Evolutionary conservation across 2,329 filamentous ascomycete species (phyloP), one percentile per base, ranked within the genome.

Genomic region (Elsinoe australis): DNA sequence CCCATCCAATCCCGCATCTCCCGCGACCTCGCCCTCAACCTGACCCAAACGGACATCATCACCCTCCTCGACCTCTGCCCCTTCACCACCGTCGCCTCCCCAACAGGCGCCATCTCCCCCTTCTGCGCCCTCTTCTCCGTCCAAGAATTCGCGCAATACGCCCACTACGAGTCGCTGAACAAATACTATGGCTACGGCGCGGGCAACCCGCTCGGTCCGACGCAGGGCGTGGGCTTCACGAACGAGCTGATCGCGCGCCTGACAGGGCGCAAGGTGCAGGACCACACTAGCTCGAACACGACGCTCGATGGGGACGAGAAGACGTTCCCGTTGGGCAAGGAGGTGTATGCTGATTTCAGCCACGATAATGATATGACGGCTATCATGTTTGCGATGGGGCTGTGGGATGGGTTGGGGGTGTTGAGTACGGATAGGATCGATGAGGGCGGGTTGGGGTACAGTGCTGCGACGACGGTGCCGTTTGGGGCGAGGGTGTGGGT

Each of bases 61-160:
- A 76, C 75, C 50, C 62, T 95, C 26, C 95, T 95, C 87, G 87
- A 95, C 58, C 71, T 95, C 52, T 95, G 89, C 59, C 82, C 89
- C 0, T 95, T 87, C 67, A 76, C 83, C 56, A 90, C 86, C 0
- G 79, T 94, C n/a, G 79, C 82, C 6, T 71, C 77, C 4, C 66
- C 73, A 2, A 75, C 69, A 3, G 72, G 65, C 14, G 61, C 60
- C 3, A 62, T 83, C 7, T 87, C 87, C 0, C 68, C 71, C 0
- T 94, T 95, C 66, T 95, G 89, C 65, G 61, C 63, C 10, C 71
- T 95, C 19, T 95, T 95, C 67, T 81, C 77, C 0, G 62, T 72
- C 10, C 64, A 74, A 1, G 87, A 94, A 64, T 94, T 85, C 85
- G 64, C 67, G 24, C 66, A 74, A 50, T 92, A 90, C 63, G 82